Conservation (phyloP, 1,284 basidiomycete genomes). For the Quambalaria eucalypti region DNA sequence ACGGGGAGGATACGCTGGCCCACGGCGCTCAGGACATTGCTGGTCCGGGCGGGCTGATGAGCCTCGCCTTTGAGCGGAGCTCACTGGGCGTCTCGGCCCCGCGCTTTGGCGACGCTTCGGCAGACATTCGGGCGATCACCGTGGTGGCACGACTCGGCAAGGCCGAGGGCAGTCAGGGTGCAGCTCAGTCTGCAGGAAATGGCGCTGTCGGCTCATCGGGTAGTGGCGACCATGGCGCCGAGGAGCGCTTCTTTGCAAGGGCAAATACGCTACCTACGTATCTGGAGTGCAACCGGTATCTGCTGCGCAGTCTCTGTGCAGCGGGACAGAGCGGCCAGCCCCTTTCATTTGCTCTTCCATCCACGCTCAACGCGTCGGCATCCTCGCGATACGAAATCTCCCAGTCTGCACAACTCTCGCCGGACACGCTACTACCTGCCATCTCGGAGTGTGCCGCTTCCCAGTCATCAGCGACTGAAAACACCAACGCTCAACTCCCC, state of each 20-base stretch:
- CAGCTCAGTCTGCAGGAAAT: neutral
- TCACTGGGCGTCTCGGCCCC: neutral
- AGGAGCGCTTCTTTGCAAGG: conserved; percentile 56
- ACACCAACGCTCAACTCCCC: conserved; percentile 72
- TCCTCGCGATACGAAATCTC: neutral
- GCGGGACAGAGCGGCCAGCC: neutral
- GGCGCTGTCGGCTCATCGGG: neutral
- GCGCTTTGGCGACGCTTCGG: neutral
- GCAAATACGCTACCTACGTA: conserved; percentile 75
- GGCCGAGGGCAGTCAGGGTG: neutral
- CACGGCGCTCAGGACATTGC: neutral
- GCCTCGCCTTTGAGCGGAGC: neutral
- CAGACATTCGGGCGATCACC: neutral
- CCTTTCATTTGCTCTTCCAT: conserved; percentile 6
- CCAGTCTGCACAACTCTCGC: conserved; percentile 67
- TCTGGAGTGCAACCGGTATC: conserved; percentile 66
- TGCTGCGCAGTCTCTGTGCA: conserved; percentile 12
- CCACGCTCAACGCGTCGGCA: conserved; percentile 4
- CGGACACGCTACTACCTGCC: conserved; percentile 72
- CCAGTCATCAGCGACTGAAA: neutral
- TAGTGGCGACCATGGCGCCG: neutral
- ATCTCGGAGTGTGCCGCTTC: conserved; percentile 55
- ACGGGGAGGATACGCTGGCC: neutral
- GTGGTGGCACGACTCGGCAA: neutral
- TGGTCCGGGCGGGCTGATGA: neutral